Evolutionary conservation across 2,329 filamentous ascomycete genomes (phyloP).

Genomic region (Geosmithia morbida): DNA sequence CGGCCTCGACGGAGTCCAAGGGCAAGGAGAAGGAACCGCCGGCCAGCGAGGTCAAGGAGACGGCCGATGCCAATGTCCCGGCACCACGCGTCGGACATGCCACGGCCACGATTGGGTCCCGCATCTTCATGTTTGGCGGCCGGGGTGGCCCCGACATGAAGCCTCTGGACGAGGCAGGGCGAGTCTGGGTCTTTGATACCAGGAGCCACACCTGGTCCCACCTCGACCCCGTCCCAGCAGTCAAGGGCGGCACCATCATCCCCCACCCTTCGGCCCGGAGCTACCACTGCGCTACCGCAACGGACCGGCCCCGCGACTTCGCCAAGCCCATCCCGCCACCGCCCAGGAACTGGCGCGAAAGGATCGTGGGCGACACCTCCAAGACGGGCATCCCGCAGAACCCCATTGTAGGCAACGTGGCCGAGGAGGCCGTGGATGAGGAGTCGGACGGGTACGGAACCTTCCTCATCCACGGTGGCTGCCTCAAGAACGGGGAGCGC

Average conservation of each 20-base stretch:
- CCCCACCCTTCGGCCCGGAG: constrained; percentile 49
- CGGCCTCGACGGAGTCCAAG: not conserved
- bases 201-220: constrained; percentile 47
- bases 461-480: constrained; percentile 66
- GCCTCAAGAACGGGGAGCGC: constrained; percentile 46
- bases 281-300: constrained; percentile 51
- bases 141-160: constrained; percentile 54
- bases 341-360: constrained; percentile 35
- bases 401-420: constrained; percentile 41
- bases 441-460: constrained; percentile 49
- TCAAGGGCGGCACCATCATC: constrained; percentile 22
- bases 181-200: constrained; percentile 65
- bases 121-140: constrained; percentile 72
- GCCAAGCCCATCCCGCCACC: constrained; percentile 15
- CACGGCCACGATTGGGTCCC: constrained; percentile 49
- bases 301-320: constrained; percentile 40
- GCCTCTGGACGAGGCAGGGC: constrained; percentile 59
- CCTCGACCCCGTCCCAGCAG: constrained; percentile 39
- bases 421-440: constrained; percentile 42
- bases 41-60: constrained; percentile 14
- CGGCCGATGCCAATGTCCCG: constrained; percentile 30
- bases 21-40: constrained; percentile 25
- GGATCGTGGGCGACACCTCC: constrained; percentile 38
- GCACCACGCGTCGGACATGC: constrained; percentile 59
- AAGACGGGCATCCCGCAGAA: constrained; percentile 43